Percentiles rank a stretch among this genome's conserved stretches.
Conservation (phyloP, 805 yeast genomes). For the Schizosaccharomyces cryophilus region DNA sequence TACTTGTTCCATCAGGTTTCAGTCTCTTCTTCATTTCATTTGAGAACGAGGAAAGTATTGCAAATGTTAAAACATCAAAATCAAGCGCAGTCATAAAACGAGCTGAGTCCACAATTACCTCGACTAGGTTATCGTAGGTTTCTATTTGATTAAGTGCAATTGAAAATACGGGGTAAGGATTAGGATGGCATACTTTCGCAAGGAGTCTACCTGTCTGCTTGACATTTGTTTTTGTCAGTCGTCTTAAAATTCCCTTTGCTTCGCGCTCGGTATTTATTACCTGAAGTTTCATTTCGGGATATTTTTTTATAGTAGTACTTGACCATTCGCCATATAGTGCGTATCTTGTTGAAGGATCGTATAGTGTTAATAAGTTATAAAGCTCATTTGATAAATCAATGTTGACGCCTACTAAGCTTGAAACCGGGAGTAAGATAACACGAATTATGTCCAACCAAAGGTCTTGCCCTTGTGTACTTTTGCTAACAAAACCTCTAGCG, state of each 20-base stretch:
- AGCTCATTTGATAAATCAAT: conserved; percentile 38
- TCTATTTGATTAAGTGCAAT: conserved; percentile 63
- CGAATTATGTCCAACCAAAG: conserved; percentile 41
- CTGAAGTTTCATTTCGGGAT: conserved; percentile 30
- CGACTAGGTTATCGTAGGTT: conserved; percentile 69
- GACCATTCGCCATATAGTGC: conserved; percentile 61
- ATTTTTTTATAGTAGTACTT: conserved; percentile 30
- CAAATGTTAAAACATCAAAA: conserved; percentile 66
- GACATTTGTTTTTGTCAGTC: conserved; percentile 61
- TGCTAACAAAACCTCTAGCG: conserved; percentile 13
- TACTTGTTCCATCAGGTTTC: conserved; percentile 59
- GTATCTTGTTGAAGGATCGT: conserved; percentile 39
- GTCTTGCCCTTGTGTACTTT: not conserved
- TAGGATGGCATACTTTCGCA: conserved; percentile 44
- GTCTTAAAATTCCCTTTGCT: conserved; percentile 51
- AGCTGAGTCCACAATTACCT: conserved; percentile 56
- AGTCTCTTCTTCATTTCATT: conserved; percentile 33
- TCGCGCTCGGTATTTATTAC: conserved; percentile 48
- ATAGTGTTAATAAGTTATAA: conserved; percentile 27
- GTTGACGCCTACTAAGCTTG: conserved; percentile 29
- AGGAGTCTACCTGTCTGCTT: conserved; percentile 45
- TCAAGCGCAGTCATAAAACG: conserved; percentile 48
- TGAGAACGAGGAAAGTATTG: conserved; percentile 44
- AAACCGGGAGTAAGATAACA: conserved; percentile 39
- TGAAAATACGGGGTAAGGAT: conserved; percentile 55